A percentile compares a stretch with the other conserved stretches of the same genome.
Conservation (phyloP, 2,329 filamentous ascomycete species). For the Verticillium albo-atrum region DNA sequence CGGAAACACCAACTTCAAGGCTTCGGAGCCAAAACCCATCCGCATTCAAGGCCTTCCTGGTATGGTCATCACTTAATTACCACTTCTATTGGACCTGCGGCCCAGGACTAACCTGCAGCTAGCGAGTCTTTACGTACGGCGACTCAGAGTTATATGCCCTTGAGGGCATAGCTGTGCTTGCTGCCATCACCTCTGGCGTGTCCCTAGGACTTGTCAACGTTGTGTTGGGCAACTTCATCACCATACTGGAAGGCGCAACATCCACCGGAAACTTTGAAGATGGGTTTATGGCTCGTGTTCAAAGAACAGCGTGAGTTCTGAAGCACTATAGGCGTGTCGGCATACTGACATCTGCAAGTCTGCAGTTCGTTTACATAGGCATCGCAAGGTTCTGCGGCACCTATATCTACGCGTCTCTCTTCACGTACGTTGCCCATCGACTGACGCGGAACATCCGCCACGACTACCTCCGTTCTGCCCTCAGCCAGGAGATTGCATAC, state of each 20-base stretch:
- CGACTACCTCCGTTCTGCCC: slow-evolving; percentile 35
- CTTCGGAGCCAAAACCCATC: not conserved
- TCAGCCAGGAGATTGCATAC: slow-evolving; percentile 36
- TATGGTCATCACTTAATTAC: not conserved
- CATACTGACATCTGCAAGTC: not conserved
- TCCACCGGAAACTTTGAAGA: slow-evolving; percentile 5
- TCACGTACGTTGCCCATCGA: slow-evolving; percentile 37
- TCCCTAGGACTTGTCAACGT: slow-evolving; percentile 1
- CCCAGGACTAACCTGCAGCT: not conserved
- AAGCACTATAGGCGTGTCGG: not conserved
- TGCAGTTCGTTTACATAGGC: slow-evolving; percentile 48
- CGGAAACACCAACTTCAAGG: not conserved
- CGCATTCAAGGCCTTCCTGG: not conserved
- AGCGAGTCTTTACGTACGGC: slow-evolving; percentile 21
- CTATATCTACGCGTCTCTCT: slow-evolving; percentile 27
- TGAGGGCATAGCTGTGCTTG: not conserved
- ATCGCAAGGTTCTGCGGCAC: slow-evolving; percentile 35
- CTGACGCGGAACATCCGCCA: slow-evolving; percentile 35
- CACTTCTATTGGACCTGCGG: not conserved
- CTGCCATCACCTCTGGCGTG: slow-evolving; percentile 1
- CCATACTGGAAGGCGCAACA: not conserved
- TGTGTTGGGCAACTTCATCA: not conserved
- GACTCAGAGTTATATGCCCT: slow-evolving; percentile 4
- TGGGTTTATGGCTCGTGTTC: slow-evolving; percentile 14
- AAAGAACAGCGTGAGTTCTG: slow-evolving; percentile 2